A percentile compares a stretch with the other conserved stretches of the same genome.
Evolutionary conservation across 768 basidiomycete species (phyloP).

Genomic region (Guyanaporus albipodus): DNA sequence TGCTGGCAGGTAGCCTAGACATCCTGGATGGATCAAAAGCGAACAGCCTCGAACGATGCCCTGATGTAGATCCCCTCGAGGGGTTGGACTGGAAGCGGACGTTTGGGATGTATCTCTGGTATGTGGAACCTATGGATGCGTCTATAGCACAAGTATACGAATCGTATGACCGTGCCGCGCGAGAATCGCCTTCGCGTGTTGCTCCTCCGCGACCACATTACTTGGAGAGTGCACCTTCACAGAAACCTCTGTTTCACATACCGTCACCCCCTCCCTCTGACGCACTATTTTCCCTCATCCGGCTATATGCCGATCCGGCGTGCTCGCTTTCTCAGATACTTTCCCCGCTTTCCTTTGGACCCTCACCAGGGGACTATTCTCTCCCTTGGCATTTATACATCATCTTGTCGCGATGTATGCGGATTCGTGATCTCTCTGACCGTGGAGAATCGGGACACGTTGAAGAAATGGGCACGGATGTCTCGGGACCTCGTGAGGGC

Average conservation of each 20-base stretch:
- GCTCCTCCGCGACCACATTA: constrained; percentile 62
- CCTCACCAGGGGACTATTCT: constrained; percentile 75
- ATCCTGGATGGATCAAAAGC: constrained; percentile 52
- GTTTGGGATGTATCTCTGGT: constrained; percentile 92
- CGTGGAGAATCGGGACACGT: constrained; percentile 48
- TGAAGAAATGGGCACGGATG: constrained; percentile 36
- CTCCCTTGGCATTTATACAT: constrained; percentile 93
- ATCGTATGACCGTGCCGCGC: constrained; percentile 49
- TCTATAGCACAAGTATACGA: constrained; percentile 66
- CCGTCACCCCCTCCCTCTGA: constrained; percentile 52
- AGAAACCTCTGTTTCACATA: constrained; percentile 38
- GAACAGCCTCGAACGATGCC: constrained; percentile 47
- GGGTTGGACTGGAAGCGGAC: constrained; percentile 93
- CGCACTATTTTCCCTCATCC: constrained; percentile 77
- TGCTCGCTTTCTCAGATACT: constrained; percentile 68
- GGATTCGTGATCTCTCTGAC: constrained; percentile 85
- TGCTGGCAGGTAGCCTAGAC: constrained; percentile 75
- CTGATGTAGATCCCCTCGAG: constrained; percentile 58
- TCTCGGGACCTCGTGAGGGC: constrained; percentile 56
- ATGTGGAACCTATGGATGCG: constrained; percentile 64
- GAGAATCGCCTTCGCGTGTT: constrained; percentile 37
- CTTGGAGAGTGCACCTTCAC: constrained; percentile 29
- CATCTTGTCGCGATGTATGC: constrained; percentile 77
- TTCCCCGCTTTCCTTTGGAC: constrained; percentile 66
- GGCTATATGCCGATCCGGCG: constrained; percentile 68